Evolutionary conservation across 1,284 basidiomycete species (phyloP).

Genomic region (Afroboletus lepidellus): DNA sequence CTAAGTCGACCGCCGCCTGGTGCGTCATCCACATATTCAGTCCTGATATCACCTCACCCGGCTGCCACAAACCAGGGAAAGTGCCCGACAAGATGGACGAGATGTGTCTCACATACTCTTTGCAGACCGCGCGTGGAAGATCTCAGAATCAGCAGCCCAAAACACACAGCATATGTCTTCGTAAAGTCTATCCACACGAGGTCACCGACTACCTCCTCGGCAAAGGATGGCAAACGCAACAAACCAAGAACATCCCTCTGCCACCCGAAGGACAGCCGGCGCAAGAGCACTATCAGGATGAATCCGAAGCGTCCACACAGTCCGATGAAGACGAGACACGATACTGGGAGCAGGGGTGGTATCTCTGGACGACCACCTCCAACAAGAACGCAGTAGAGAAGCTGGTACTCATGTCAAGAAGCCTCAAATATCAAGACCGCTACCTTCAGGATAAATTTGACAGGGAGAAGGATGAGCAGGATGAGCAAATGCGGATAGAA

Average conservation of each 20-base stretch:
- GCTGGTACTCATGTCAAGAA: slow-evolving; percentile 55
- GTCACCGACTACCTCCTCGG: slow-evolving; percentile 53
- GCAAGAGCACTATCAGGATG: slow-evolving; percentile 24
- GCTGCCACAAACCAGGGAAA: slow-evolving; percentile 40
- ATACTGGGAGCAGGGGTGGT: slow-evolving; percentile 73
- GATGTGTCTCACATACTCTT: slow-evolving; percentile 71
- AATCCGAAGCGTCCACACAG: slow-evolving; percentile 34
- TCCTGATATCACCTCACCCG: neutral
- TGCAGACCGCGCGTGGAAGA: slow-evolving; percentile 62
- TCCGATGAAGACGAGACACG: slow-evolving; percentile 38
- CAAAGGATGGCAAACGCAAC: slow-evolving; percentile 22
- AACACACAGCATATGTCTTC: slow-evolving; percentile 68
- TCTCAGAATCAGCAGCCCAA: slow-evolving; percentile 52
- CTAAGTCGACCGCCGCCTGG: slow-evolving; percentile 27
- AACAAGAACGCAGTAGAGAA: slow-evolving; percentile 55
- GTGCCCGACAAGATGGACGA: slow-evolving; percentile 63
- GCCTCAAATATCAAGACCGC: slow-evolving; percentile 49
- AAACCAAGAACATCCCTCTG: slow-evolving; percentile 45
- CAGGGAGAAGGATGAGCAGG: slow-evolving; percentile 15
- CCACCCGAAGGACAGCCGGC: slow-evolving; percentile 60
- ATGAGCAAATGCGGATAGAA: slow-evolving; percentile 24
- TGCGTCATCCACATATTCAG: slow-evolving; percentile 8
- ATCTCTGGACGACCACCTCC: slow-evolving; percentile 64
- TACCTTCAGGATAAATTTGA: slow-evolving; percentile 24
- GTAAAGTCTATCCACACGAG: slow-evolving; percentile 71